Evolutionary conservation across 2,329 filamentous ascomycete genomes (phyloP), one percentile per base, ranked within the genome.

Genomic region (Epichloe baconii): DNA sequence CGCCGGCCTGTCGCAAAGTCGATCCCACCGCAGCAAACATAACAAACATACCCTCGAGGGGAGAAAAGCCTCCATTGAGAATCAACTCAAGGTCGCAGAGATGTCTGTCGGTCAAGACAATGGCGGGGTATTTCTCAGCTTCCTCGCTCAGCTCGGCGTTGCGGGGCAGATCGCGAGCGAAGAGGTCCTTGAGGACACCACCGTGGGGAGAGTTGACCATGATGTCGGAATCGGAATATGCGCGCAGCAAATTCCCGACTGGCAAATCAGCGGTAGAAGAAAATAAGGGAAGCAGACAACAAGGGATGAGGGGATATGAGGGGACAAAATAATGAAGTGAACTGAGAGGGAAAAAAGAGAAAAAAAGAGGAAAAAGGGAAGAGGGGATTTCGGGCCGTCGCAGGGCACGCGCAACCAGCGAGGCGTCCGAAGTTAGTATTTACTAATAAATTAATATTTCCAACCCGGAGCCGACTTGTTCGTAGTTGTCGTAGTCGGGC

Each of bases 11-110:
- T 47, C 14, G 41, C 26, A 40, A 19, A 5, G 31, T 36, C 12
- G 5, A 45, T 15, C 37, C 23, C 21, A 26, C 15, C 10, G 37
- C 23, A 34, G 46, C 36, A 48, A 38, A 38, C 19, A 40, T 11
- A 43, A 77, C 82, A 57, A 44, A 77, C 82, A 56, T 63, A 94
- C 90, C 93, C 81, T 98, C 91, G 41, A 98, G 81, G 53, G 93
- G 93, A 58, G 90, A 96, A 76, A 98, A 98, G 58, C 93, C 93
- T 67, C 93, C 93, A 70, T 89, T 97, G 70, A 98, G 83, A 65
- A 98, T 89, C 71, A 98, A 74, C 73, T 98, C 93, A 59, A 98
- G 79, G 78, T 98, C 93, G 73, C 93, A 98, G 47, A 98, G 83
- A 73, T 98, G 93, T 64, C 93, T 84, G 78, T 98, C 93, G 48